phyloP scores from a whole-genome alignment of 1,284 basidiomycete species.

The Microbotryum saponariae region DNA sequence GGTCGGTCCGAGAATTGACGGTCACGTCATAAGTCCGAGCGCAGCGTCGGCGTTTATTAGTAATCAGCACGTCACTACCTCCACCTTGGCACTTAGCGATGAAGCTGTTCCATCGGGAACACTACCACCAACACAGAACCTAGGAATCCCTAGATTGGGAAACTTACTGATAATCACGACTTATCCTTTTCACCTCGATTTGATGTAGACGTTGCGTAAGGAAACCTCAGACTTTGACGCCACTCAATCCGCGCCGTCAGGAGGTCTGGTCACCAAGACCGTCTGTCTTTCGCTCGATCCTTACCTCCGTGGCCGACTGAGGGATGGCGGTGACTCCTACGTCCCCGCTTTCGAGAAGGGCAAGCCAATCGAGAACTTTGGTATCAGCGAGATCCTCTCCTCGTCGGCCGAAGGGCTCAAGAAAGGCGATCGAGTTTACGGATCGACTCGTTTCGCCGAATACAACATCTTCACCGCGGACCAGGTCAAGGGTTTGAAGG shows the following conservation, averaged over 20 bases:
- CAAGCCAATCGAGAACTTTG: constrained; percentile 28
- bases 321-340: background rate
- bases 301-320: background rate
- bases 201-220: no score
- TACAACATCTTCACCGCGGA: constrained; percentile 17
- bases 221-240: constrained; percentile 45
- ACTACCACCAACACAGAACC: no score
- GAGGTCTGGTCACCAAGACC: constrained; percentile 51
- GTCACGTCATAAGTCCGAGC: no score
- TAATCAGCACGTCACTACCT: no score
- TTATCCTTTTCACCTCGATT: no score
- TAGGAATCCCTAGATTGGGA: no score
- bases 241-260: constrained; percentile 44
- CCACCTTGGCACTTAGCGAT: no score
- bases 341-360: constrained; percentile 25
- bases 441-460: constrained; percentile 16
- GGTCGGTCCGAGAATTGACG: no score
- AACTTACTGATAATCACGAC: no score
- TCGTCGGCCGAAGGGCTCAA: constrained; percentile 15
- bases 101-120: no score
- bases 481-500: constrained; percentile 3
- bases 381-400: constrained; percentile 28
- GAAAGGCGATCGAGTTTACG: constrained; percentile 22
- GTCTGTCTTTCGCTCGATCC: constrained; percentile 43
- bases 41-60: no score